A percentile compares a stretch with the other conserved stretches of the same genome.
Evolutionary conservation across 2,329 filamentous ascomycete species (phyloP).

Genomic region (Ciborinia camelliae): DNA sequence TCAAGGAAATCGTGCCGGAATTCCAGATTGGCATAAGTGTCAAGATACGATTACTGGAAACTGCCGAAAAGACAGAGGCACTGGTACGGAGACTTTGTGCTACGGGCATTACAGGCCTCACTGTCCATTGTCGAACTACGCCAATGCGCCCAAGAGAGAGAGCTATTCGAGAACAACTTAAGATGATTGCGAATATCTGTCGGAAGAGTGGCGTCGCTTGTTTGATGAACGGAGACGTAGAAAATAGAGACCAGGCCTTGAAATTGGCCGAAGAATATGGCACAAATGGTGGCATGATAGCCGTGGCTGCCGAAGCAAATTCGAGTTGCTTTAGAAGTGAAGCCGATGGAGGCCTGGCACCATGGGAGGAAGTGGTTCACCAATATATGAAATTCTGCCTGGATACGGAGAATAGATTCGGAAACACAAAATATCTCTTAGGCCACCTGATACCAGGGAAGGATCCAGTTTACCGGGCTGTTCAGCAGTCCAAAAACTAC

Average conservation of each 20-base stretch:
- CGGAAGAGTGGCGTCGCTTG: conserved; percentile 84
- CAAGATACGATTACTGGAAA: conserved; percentile 87
- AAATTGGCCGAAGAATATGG: conserved; percentile 71
- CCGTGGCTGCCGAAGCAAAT: conserved; percentile 86
- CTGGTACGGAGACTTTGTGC: conserved; percentile 75
- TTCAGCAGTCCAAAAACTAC: conserved; percentile 70
- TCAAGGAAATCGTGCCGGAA: conserved; percentile 70
- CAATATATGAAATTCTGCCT: conserved; percentile 72
- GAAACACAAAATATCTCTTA: conserved; percentile 91
- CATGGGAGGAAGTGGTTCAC: conserved; percentile 74
- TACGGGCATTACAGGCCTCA: conserved; percentile 89
- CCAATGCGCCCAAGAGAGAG: conserved; percentile 90
- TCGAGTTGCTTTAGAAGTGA: conserved; percentile 76
- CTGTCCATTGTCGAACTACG: conserved; percentile 92
- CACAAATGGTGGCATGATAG: conserved; percentile 97
- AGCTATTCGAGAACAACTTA: conserved; percentile 80
- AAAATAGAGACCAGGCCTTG: conserved; percentile 67
- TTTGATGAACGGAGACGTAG: conserved; percentile 93
- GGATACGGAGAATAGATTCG: conserved; percentile 78
- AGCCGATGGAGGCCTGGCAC: conserved; percentile 64
- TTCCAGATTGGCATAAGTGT: conserved; percentile 93
- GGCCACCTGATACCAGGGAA: conserved; percentile 84
- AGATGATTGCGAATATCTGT: conserved; percentile 79
- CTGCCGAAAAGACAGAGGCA: conserved; percentile 67
- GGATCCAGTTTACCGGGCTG: conserved; percentile 55